Conservation (phyloP, 169 alveolate genomes). For the Eimeria acervulina region DNA sequence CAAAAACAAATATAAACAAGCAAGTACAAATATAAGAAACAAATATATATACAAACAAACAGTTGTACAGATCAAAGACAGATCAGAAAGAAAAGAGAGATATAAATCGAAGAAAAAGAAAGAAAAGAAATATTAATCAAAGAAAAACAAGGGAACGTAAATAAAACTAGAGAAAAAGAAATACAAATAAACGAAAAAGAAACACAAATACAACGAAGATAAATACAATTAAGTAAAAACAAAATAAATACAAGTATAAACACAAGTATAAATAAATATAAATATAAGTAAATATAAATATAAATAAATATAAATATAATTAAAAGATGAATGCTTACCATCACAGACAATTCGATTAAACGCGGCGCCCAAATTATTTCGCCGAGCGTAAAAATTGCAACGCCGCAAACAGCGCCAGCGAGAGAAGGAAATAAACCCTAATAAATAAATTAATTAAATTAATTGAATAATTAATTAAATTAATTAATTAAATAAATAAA, state of each 20-base stretch:
- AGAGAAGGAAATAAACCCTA: conserved; percentile 63
- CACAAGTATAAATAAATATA: neutral
- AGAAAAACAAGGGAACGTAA: neutral
- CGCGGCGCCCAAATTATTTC: conserved; percentile 85
- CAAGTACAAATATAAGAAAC: neutral
- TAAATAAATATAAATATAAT: neutral
- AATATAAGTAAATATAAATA: neutral
- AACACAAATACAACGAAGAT: neutral
- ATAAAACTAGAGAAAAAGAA: neutral
- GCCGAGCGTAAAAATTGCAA: conserved; percentile 72
- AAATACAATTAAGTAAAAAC: too few relatives aligned
- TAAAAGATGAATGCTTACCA: neutral
- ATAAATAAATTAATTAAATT: too few relatives aligned
- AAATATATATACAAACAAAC: neutral
- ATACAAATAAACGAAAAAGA: neutral
- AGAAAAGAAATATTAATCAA: neutral
- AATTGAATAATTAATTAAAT: too few relatives aligned
- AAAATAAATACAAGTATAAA: neutral
- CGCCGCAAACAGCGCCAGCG: conserved; percentile 55
- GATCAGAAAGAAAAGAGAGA: neutral
- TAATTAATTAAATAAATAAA: too few relatives aligned
- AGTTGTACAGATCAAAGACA: neutral
- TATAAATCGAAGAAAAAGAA: neutral
- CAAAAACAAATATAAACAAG: neutral
- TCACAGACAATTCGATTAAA: conserved; percentile 60